These are phyloP conservation scores for Solanum pimpinellifolium DNA, from an alignment of 257 asterid genomes.

Conservation along the genomic window DNA sequence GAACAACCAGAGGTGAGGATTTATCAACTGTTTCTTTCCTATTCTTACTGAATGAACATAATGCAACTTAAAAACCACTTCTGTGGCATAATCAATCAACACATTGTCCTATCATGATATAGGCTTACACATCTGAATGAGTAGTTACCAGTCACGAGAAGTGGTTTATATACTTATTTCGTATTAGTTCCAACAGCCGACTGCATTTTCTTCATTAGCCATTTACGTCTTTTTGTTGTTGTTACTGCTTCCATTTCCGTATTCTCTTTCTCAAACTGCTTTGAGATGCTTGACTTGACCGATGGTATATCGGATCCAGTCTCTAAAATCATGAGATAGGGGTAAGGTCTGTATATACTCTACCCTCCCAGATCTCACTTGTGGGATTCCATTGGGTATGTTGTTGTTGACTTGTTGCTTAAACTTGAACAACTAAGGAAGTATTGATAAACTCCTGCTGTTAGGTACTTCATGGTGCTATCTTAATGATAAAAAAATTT, in stretches of 20 bases:
- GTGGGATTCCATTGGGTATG: background rate
- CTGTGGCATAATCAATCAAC: background rate
- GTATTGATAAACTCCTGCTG: background rate
- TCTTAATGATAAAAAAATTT: background rate
- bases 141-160: background rate
- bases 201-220: background rate
- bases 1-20: conserved; percentile 39
- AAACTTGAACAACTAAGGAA: background rate
- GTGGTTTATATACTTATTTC: background rate
- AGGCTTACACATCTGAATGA: background rate
- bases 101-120: background rate
- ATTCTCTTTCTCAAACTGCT: background rate
- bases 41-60: background rate
- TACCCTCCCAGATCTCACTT: background rate
- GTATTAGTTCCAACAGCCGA: background rate
- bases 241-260: background rate
- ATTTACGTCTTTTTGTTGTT: background rate
- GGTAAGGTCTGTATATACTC: background rate
- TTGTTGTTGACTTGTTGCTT: background rate
- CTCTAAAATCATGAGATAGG: background rate
- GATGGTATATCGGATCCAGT: background rate
- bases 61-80: background rate
- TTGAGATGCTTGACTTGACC: background rate
- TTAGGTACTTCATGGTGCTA: background rate
- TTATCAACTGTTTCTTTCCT: background rate